Conservation (phyloP, 2,329 filamentous ascomycete genomes). For the Tolypocladium endophyticum region DNA sequence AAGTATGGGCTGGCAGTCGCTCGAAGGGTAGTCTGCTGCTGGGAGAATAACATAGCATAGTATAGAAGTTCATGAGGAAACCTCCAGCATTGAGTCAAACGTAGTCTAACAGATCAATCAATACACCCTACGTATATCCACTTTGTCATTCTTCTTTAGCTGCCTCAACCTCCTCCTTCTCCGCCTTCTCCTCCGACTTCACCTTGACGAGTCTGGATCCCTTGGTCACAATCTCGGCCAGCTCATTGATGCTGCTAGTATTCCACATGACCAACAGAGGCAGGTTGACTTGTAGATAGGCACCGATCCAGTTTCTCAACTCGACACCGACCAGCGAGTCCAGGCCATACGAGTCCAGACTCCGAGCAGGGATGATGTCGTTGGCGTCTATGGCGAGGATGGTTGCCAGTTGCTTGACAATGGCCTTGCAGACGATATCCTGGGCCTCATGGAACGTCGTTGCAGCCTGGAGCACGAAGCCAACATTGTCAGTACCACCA, state of each 20-base stretch:
- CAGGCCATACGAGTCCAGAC: constrained; percentile 13
- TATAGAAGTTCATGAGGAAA: background rate
- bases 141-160: background rate
- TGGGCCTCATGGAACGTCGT: constrained; percentile 8
- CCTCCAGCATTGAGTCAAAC: background rate
- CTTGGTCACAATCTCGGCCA: constrained; percentile 9
- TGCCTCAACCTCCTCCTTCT: background rate
- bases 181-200: background rate
- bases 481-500: background rate
- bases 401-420: constrained; percentile 13
- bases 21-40: background rate
- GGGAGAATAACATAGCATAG: background rate
- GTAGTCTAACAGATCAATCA: background rate
- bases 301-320: constrained; percentile 17
- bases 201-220: constrained; percentile 10
- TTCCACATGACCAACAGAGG: constrained; percentile 11
- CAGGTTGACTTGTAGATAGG: constrained; percentile 12
- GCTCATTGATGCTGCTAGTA: constrained; percentile 11
- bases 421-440: constrained; percentile 6
- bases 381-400: constrained; percentile 13
- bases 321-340: constrained; percentile 21
- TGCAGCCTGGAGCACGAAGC: constrained; percentile 1
- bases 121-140: background rate
- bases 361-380: constrained; percentile 12
- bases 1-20: background rate